Evolutionary conservation across 495 filamentous ascomycete species (phyloP), one percentile per base, ranked within the genome.

Genomic region (Astrothelium macrocarpum): DNA sequence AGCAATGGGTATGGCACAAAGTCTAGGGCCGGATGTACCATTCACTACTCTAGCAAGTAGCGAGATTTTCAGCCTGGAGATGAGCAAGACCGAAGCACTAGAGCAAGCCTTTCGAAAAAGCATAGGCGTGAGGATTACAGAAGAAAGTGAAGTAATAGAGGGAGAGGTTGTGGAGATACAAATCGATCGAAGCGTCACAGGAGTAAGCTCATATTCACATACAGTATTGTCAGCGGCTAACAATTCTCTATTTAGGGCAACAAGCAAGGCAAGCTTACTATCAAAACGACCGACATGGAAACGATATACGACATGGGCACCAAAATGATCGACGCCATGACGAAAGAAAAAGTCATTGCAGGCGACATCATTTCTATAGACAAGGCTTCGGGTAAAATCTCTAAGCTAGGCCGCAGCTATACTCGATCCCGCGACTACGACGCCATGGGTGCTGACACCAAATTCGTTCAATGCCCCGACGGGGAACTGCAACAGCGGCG

Each of bases 251-350:
- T 65, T 31, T 60, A 89, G 85, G 84, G 82, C 66, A 91, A 90
- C 74, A 97, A 96, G 80, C 92, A 96, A 82, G 94, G 94, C 68
- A 99, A 97, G 76, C 88, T 99, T 67, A 99, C 94, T 10, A 96
- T 99, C 76, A 99, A 97, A 76, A 99, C 94, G 23, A 96, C 93
- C 68, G 95, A 99, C 72, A 99, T 99, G 94, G 94, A 99, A 77
- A 96, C 94, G 23, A 90, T 97, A 68, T 98, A 97, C 80, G 94
- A 98, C 68, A 94, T 98, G 90, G 94, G 94, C 45, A 91, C 87
- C 61, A 97, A 97, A 77, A 97, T 97, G 95, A 97, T 99, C 67
- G 95, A 99, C 69, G 88, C 91, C 45, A 96, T 99, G 88, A 95
- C 90, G 64, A 97, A 97, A 76, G 94, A 99, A 79, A 91, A 93